Evolutionary conservation across 2,329 filamentous ascomycete species (phyloP), one percentile per base, ranked within the genome.

Genomic region (Akanthomyces muscarius): DNA sequence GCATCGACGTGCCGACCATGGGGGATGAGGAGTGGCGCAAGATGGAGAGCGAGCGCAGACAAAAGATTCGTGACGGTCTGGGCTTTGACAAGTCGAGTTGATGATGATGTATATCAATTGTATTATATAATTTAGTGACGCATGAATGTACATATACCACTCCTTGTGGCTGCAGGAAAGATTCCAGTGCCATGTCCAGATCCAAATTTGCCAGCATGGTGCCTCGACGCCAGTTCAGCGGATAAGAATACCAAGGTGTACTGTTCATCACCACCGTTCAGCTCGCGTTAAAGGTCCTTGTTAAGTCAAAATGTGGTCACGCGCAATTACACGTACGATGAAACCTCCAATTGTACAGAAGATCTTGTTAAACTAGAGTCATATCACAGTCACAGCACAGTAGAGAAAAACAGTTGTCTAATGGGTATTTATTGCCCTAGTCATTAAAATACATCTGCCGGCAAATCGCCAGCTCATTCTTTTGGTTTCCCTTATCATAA

Each of bases 11-110:
- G 65, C 74, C 75, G 1, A 68, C 70, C 0, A 66, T 79, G 2
- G 70, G 68, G 21, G 81, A 84, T 51, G 77, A 78, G 23, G 79
- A 80, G 69, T 80, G 79, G 72, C 69, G 73, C 60, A 70, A 66
- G 68, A 71, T 69, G 68, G 74, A 75, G 57, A 70, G 69, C 21
- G 69, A 70, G 61, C 71, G 75, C 63, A 70, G 77, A 63, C 71
- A 68, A 62, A 67, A 68, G 64, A 74, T 79, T 53, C 71, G 77
- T 25, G 69, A 76, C 33, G 66, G 68, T 14, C 57, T 76, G 57
- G 74, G 72, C 10, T 70, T 67, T 50, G 67, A 71, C n/a, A 66
- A 65, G 62, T 52, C 62, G 10, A n/a, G 38, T 16, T 57, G 53
- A 55, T 30, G 3, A 53, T 55, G 23, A 42, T 42, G 57, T 33